Conservation (phyloP, 345 rosid species). For the Carallia brachiata region DNA sequence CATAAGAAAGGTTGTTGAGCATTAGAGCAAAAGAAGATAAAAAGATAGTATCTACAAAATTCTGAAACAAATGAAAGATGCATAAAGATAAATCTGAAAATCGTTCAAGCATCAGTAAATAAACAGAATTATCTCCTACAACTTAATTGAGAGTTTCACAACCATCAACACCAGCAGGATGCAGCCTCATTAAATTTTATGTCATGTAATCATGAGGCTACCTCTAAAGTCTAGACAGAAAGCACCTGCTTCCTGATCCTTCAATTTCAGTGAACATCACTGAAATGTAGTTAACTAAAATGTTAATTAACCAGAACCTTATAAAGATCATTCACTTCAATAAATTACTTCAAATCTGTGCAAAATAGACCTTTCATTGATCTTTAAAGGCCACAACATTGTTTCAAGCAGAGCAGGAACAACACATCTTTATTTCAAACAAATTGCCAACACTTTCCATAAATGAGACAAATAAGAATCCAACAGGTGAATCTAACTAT, state of each 20-base stretch:
- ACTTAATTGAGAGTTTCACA: neutral
- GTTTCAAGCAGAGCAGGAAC: neutral
- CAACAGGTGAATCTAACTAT: too few relatives aligned
- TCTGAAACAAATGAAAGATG: neutral
- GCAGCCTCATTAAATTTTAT: neutral
- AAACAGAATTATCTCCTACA: neutral
- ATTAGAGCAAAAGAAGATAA: neutral
- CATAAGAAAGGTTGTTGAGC: slow-evolving; percentile 2
- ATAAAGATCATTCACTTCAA: too few relatives aligned
- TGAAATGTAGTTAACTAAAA: neutral
- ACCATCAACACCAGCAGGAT: neutral
- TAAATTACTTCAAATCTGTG: neutral
- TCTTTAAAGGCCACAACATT: too few relatives aligned
- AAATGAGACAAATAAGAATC: too few relatives aligned
- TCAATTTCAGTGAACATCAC: neutral
- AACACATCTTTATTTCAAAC: neutral
- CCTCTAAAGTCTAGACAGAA: neutral
- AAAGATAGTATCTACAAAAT: neutral
- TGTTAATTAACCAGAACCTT: too few relatives aligned
- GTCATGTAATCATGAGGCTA: neutral
- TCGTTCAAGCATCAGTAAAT: too few relatives aligned
- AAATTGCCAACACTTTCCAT: too few relatives aligned
- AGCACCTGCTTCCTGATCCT: neutral
- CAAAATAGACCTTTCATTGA: too few relatives aligned
- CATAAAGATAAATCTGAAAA: too few relatives aligned